phyloP scores from a whole-genome alignment of 805 yeast genomes.

The Lipomyces orientalis region DNA sequence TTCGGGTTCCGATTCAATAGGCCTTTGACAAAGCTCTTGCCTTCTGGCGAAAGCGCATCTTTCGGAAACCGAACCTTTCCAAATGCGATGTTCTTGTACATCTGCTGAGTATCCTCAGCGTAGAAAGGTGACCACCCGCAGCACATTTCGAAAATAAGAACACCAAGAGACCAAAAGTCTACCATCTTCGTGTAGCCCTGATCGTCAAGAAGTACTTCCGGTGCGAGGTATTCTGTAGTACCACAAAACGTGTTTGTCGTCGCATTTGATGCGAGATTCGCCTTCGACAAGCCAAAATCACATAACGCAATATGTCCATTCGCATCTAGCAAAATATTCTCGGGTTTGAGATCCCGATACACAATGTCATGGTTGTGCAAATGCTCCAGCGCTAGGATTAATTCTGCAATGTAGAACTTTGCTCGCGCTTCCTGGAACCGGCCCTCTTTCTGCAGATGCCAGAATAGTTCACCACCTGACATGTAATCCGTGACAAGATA shows the following conservation, averaged over 20 bases:
- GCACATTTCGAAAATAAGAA: constrained; percentile 96
- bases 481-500: constrained; percentile 95
- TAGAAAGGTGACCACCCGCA: constrained; percentile 99
- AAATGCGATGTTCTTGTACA: constrained; percentile 98
- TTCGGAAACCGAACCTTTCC: constrained; percentile 98
- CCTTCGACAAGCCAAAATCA: constrained; percentile 96
- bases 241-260: constrained; percentile 98
- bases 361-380: constrained; percentile 95
- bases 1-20: constrained; percentile 92
- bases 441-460: constrained; percentile 97
- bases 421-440: constrained; percentile 92
- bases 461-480: constrained; percentile 97
- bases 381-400: constrained; percentile 90
- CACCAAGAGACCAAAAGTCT: constrained; percentile 98
- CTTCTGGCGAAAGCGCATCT: constrained; percentile 90
- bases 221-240: constrained; percentile 97
- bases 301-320: constrained; percentile 97
- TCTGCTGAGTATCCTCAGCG: constrained; percentile 97
- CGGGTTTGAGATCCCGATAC: constrained; percentile 96
- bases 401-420: constrained; percentile 94
- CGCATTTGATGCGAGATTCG: constrained; percentile 78
- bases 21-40: constrained; percentile 94
- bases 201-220: constrained; percentile 93
- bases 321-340: constrained; percentile 91
- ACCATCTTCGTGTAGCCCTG: constrained; percentile 98